Evolutionary conservation across 768 basidiomycete genomes (phyloP), one percentile per base, ranked within the genome.

Genomic region (Mycena crocata): DNA sequence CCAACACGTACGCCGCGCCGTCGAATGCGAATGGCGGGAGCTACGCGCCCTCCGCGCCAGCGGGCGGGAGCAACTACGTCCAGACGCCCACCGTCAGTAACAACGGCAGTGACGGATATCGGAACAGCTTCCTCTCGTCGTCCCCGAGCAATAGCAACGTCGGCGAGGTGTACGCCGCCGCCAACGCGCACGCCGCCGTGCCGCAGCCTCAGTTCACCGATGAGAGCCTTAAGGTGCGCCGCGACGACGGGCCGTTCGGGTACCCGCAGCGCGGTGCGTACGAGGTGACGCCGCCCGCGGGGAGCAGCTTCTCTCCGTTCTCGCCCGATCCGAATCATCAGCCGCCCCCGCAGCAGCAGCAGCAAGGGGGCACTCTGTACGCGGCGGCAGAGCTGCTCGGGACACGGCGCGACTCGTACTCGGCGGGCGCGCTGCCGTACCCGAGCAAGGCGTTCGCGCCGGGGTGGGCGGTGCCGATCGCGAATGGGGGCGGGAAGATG

Each of bases 261-360:
- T 49, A 56, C 44, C 10, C 52, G 50, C 56, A 69, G 65, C 64
- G 70, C 15, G n/a, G n/a, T n/a, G 42, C 64, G 68, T 68, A 31
- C 60, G 66, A 48, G 60, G 62, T 59, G 65, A 50, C 45, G 30
- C 62, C 60, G 48, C 49, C 73, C 10, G 28, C 66, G n/a, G 40
- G 49, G 23, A 23, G 55, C 30, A 51, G 23, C 63, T 93, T 93
- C 76, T 90, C 91, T 9, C 92, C 92, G 4, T 94, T 94, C 79
- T 93, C 93, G 1, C 92, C 92, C 12, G 92, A 93, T 71, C 88
- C 90, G 12, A 90, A 86, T 68, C 76, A 82, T 24, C 80, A 80
- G 71, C 39, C 19, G 55, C 17, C 5, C 74, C 77, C 23, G 70
- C 77, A 5, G 80, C 50, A 57, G 49, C 50, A 45, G 58, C 63